Evolutionary conservation across 225 moss, liverwort and hornwort genomes (phyloP).

Genomic region (Straminergon stramineum): DNA sequence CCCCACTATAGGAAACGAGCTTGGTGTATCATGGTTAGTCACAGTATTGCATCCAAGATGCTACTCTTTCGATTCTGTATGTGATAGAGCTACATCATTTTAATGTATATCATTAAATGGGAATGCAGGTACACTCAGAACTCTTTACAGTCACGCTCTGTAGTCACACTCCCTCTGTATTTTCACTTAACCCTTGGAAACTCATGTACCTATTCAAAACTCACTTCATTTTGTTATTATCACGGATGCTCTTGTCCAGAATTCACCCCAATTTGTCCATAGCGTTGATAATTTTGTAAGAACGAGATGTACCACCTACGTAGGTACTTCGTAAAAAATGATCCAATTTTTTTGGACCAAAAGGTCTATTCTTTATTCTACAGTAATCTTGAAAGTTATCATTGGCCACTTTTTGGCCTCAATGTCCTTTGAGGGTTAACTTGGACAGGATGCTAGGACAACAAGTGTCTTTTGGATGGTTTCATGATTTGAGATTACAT

Average conservation of each 20-base stretch:
- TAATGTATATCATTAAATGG: neutral
- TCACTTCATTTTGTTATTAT: neutral
- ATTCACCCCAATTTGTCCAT: neutral
- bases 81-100: neutral
- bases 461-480: too few species aligned
- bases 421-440: neutral
- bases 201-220: neutral
- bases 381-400: neutral
- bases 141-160: neutral
- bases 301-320: neutral
- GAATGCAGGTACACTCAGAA: neutral
- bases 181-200: neutral
- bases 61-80: neutral
- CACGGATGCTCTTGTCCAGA: neutral
- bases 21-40: conserved; percentile 24
- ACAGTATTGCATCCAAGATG: conserved; percentile 18
- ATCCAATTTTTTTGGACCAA: neutral
- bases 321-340: neutral
- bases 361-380: neutral
- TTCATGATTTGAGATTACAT: neutral
- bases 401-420: neutral
- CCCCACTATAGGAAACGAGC: neutral
- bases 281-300: neutral
- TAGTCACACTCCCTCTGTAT: neutral
- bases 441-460: neutral